phyloP scores from a whole-genome alignment of 352 stramenopile genomes.

The Globisporangium spinosum region DNA sequence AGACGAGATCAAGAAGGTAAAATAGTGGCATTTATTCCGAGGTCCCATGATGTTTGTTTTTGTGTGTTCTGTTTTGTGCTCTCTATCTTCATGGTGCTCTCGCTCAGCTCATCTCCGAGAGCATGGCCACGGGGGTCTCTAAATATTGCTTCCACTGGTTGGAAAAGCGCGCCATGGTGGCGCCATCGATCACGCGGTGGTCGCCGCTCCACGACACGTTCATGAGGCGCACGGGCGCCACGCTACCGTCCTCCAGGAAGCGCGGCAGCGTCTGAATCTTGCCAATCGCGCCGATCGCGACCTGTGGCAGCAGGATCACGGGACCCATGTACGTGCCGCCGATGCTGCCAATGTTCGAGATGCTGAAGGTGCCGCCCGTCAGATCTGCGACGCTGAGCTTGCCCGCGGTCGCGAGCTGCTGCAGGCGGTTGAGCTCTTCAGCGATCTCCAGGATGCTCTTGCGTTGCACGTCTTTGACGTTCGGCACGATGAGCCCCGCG shows the following conservation, averaged over 20 bases:
- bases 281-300: conserved; percentile 96
- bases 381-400: conserved; percentile 88
- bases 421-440: conserved; percentile 85
- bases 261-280: conserved; percentile 94
- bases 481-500: conserved; percentile 94
- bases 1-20: background rate
- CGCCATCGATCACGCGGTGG: conserved; percentile 97
- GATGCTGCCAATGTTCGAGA: conserved; percentile 95
- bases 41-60: background rate
- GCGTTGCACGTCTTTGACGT: conserved; percentile 90
- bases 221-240: conserved; percentile 91
- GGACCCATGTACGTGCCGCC: conserved; percentile 97
- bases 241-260: conserved; percentile 84
- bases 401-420: conserved; percentile 72
- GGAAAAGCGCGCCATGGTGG: conserved; percentile 97
- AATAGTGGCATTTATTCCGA: background rate
- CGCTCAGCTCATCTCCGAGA: conserved; percentile 85
- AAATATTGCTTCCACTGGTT: conserved; percentile 96
- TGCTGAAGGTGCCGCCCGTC: conserved; percentile 89
- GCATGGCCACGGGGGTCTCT: conserved; percentile 92
- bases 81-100: background rate
- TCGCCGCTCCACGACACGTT: conserved; percentile 97
- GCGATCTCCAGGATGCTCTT: conserved; percentile 86
- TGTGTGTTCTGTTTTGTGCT: too few species aligned
- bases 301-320: conserved; percentile 94